phyloP scores from a whole-genome alignment of 345 rosid species.

The Ailanthus altissimus region DNA sequence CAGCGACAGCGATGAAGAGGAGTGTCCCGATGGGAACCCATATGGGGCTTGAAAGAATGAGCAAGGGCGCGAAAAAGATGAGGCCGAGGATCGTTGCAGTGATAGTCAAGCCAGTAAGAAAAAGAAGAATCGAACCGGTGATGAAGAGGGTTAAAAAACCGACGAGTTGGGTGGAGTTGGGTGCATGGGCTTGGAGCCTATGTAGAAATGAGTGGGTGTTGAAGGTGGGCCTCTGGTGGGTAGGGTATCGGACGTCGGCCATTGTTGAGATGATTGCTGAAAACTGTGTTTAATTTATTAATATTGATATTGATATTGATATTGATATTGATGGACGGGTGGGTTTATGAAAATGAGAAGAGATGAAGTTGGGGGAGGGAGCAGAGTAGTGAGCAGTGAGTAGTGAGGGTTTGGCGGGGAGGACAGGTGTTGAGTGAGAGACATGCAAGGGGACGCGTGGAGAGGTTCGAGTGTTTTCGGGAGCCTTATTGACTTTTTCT shows the following conservation, averaged over 20 bases:
- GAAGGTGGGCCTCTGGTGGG: conserved; percentile 28
- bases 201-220: conserved; percentile 39
- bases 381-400: too few relatives aligned
- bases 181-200: conserved; percentile 49
- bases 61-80: conserved; percentile 57
- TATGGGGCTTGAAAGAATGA: conserved; percentile 68
- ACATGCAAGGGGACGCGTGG: conserved; percentile 41
- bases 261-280: conserved; percentile 17
- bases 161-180: conserved; percentile 57
- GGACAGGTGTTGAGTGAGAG: conserved; percentile 25
- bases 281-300: background rate
- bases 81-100: conserved; percentile 48
- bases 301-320: background rate
- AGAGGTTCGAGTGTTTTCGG: background rate
- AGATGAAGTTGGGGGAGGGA: background rate
- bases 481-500: conserved; percentile 14
- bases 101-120: conserved; percentile 62
- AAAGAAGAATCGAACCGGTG: conserved; percentile 62
- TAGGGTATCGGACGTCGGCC: conserved; percentile 30
- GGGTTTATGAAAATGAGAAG: background rate
- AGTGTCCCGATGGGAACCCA: conserved; percentile 60
- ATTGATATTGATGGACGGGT: background rate
- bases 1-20: conserved; percentile 39
- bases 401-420: background rate
- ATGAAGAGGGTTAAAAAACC: conserved; percentile 59